Evolutionary conservation across 2,329 filamentous ascomycete species (phyloP), one percentile per base, ranked within the genome.

Genomic region (Reticulascus tulasneorum): DNA sequence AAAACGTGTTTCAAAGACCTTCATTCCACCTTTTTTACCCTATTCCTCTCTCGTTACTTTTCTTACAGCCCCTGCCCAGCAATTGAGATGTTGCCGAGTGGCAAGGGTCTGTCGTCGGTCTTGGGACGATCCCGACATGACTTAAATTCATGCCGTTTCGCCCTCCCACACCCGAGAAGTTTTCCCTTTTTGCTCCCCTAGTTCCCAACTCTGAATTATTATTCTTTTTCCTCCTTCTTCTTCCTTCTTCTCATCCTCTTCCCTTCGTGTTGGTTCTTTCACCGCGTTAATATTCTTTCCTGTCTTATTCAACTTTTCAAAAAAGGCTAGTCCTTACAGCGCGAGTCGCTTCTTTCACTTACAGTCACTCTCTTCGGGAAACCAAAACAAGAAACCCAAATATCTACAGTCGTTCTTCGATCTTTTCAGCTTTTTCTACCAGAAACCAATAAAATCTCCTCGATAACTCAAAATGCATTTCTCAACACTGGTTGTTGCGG

Each of bases 401-500:
- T 11, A 35, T 28, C 7, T 19, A 35, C 37, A n/a, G 15, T 35
- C 19, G 10, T 17, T 18, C 29, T 25, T 29, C 16, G 47, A 38
- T 49, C 47, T 51, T 45, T 40, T 42, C 40, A 29, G 35, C 33
- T 47, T 35, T 38, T 44, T 39, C 35, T 40, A 45, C 29, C 37
- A 37, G 34, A 47, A 45, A 46, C 29, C 31, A 45, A 52, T 34
- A 41, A 18, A 40, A 16, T 38, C 23, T 35, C 39, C n/a, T n/a
- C n/a, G n/a, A n/a, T n/a, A n/a, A 33, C 42, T 51, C 62, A 74
- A 65, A 45, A 79, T 79, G 75, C 66, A 71, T 43, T 69, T 74
- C 62, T 58, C 66, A 45, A 62, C 66, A 43, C 50, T 73, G 48
- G 54, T 61, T 46, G 52, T 72, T 25, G 56, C 71, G 44, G 64